These are phyloP conservation scores for Chaetomiaceae sp. DNA, from an alignment of 2,329 filamentous ascomycete genomes.

Conservation along the genomic window DNA sequence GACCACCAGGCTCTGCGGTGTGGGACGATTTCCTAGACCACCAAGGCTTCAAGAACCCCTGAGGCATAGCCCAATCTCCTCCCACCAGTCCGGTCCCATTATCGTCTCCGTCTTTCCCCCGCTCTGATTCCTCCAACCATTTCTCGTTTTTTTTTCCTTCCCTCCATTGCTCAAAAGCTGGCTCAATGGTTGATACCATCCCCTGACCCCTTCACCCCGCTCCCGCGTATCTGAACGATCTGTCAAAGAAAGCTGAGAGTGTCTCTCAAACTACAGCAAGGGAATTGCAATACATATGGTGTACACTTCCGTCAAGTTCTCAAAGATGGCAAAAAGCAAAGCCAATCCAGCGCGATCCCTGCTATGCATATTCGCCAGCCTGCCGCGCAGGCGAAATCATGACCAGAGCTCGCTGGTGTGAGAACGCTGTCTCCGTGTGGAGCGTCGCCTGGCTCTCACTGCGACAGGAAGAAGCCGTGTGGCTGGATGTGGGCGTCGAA, in stretches of 20 bases:
- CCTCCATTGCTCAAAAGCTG: not conserved
- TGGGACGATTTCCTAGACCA: slow-evolving; percentile 25
- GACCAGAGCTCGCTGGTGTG: not conserved
- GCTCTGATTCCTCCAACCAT: not conserved
- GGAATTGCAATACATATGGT: slow-evolving; percentile 20
- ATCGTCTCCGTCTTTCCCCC: slow-evolving; percentile 2
- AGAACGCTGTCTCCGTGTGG: not conserved
- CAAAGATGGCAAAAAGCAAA: slow-evolving; percentile 20
- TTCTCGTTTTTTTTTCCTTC: not conserved
- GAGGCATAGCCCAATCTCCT: slow-evolving; percentile 24
- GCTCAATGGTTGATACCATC: slow-evolving; percentile 1
- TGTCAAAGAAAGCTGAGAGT: slow-evolving; percentile 18
- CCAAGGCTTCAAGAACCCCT: slow-evolving; percentile 21
- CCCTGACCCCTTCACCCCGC: not conserved
- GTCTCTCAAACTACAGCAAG: slow-evolving; percentile 17
- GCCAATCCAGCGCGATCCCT: slow-evolving; percentile 7
- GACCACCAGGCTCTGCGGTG: slow-evolving; percentile 18
- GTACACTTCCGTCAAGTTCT: slow-evolving; percentile 18
- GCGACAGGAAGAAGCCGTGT: slow-evolving; percentile 24
- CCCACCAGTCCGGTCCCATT: slow-evolving; percentile 7
- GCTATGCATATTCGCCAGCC: slow-evolving; percentile 4
- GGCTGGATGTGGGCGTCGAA: slow-evolving; percentile 37
- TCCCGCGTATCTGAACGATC: slow-evolving; percentile 13
- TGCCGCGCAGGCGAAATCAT: not conserved
- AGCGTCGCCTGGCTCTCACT: slow-evolving; percentile 16